Evolutionary conservation across 2,329 filamentous ascomycete species (phyloP), one percentile per base, ranked within the genome.

Genomic region (Stagonosporopsis rhizophila): DNA sequence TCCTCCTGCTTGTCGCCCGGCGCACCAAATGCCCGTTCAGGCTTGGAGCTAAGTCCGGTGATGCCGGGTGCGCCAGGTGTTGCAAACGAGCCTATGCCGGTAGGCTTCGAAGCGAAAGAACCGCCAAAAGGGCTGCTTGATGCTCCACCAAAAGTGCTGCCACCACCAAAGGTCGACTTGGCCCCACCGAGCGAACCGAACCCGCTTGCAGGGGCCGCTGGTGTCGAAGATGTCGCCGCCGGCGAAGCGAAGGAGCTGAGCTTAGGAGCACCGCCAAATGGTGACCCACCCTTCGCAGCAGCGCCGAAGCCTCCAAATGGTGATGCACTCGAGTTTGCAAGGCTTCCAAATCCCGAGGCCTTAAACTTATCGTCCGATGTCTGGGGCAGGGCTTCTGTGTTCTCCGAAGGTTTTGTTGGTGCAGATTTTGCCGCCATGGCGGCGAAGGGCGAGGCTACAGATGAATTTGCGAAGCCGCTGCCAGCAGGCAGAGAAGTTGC

Each of bases 1-100:
- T 85, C 42, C 14, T 52, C 46, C 27, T 59, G 52, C 32, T 56
- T 56, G 4, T 62, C 89, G 35, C 87, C 87, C 1, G 90, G 85
- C 12, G 91, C 89, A 28, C 92, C 92, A 71, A 96, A 95, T 0
- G 91, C 84, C 75, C 86, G 91, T 3, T 83, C 82, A 14, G 86
- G 81, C 73, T 90, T 90, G 57, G 82, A 81, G 55, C 80, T 85
- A 68, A 78, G 60, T 2, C 79, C 78, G 56, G 81, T 75, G 42
- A 78, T 78, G 69, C 45, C 78, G 12, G 66, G 65, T 46, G 83
- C 85, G 19, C 75, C 75, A 20, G 87, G 82, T 41, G 87, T 87
- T 38, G 87, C 91, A 75, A 96, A 96, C 64, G 84, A 89, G 2
- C 83, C 83, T 9, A 92, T 75, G 4, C 71, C 68, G 28, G 79